These are phyloP conservation scores for Lagenaria siceraria DNA, from an alignment of 306 rosid genomes.

Conservation along the genomic window DNA sequence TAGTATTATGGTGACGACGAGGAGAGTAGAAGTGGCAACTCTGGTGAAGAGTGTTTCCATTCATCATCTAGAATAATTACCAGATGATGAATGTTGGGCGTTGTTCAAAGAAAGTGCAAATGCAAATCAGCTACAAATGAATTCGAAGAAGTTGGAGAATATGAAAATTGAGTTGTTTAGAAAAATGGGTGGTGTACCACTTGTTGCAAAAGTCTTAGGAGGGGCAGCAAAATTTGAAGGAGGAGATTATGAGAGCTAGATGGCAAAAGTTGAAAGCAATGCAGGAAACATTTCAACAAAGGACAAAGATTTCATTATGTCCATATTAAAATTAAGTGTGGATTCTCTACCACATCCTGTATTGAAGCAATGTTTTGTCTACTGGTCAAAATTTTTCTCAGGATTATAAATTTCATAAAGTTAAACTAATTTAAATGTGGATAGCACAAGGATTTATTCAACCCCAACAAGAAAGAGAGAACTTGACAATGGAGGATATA, in stretches of 20 bases:
- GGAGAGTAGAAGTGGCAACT: no score
- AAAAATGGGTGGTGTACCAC: slow-evolving; percentile 8
- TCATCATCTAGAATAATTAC: no score
- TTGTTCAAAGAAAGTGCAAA: neutral
- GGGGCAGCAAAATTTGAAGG: neutral
- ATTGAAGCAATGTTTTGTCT: slow-evolving; percentile 12
- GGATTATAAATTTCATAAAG: no score
- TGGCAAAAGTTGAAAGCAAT: neutral
- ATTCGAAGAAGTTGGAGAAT: neutral
- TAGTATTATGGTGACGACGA: no score
- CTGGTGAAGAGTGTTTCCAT: no score
- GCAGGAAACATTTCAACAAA: neutral
- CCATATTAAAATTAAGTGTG: slow-evolving; percentile 6
- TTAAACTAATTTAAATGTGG: neutral
- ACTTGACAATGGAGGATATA: neutral
- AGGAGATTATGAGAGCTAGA: neutral
- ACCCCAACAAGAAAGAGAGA: neutral
- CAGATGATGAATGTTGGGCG: no score
- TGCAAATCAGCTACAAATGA: neutral
- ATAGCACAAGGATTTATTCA: slow-evolving; percentile 13
- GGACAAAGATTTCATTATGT: neutral
- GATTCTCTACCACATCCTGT: neutral
- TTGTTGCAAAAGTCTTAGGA: slow-evolving; percentile 9
- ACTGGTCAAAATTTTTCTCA: slow-evolving; percentile 8
- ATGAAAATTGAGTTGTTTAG: neutral